These are phyloP conservation scores for Boletus sensibilis DNA, from an alignment of 768 basidiomycete genomes.

Conservation along the genomic window DNA sequence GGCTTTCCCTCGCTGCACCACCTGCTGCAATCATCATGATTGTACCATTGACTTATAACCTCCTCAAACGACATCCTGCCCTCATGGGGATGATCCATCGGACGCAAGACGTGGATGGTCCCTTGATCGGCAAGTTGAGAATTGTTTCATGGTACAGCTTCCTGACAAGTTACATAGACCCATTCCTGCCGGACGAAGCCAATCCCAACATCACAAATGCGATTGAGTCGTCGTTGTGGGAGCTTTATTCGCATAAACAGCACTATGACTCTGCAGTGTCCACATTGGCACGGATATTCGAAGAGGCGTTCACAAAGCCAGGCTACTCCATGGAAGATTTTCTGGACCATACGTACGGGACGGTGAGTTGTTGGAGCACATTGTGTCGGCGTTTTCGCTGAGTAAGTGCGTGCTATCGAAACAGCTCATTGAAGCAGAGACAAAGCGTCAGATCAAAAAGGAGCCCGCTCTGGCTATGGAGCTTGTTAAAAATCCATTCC, in stretches of 20 bases:
- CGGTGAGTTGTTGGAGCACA: conserved; percentile 46
- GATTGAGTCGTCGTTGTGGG: conserved; percentile 89
- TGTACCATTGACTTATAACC: conserved; percentile 92
- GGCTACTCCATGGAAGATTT: conserved; percentile 92
- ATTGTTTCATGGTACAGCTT: background rate
- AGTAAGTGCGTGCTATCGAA: conserved; percentile 2
- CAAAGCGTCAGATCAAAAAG: conserved; percentile 73
- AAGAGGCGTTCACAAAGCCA: conserved; percentile 93
- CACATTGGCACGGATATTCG: conserved; percentile 83
- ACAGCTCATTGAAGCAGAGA: conserved; percentile 86
- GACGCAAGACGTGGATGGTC: conserved; percentile 35
- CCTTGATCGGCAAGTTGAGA: conserved; percentile 34
- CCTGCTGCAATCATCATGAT: conserved; percentile 89
- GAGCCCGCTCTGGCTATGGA: conserved; percentile 63
- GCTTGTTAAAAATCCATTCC: conserved; percentile 31
- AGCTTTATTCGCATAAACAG: conserved; percentile 69
- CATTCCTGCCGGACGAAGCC: conserved; percentile 62
- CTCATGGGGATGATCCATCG: conserved; percentile 94
- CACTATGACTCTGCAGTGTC: conserved; percentile 90
- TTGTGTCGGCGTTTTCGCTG: background rate
- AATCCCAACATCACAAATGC: conserved; percentile 81
- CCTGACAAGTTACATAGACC: conserved; percentile 45
- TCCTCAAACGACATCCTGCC: conserved; percentile 87
- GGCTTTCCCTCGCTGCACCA: conserved; percentile 79
- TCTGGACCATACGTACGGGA: conserved; percentile 87